These are phyloP conservation scores for Clonostachys solani DNA, from an alignment of 2,329 filamentous ascomycete species.

Conservation along the genomic window DNA sequence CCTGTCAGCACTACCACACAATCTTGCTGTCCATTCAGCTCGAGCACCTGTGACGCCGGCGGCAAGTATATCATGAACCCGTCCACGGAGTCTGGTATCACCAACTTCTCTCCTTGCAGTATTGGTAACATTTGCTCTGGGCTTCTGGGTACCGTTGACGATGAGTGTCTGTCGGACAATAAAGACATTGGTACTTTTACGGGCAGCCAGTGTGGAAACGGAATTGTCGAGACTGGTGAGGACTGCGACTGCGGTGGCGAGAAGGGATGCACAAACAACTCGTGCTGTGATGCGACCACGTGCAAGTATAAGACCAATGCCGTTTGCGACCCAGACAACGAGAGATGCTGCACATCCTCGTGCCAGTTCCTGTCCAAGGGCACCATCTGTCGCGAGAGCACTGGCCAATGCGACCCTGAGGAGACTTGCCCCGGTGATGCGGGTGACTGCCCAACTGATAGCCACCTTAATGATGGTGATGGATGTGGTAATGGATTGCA, in stretches of 20 bases:
- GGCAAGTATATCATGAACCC: slow-evolving; percentile 96
- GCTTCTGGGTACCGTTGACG: slow-evolving; percentile 72
- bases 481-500: slow-evolving; percentile 66
- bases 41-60: slow-evolving; percentile 65
- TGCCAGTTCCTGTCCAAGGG: slow-evolving; percentile 65
- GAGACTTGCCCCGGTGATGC: slow-evolving; percentile 75
- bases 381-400: slow-evolving; percentile 76
- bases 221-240: slow-evolving; percentile 91
- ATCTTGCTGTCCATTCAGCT: slow-evolving; percentile 75
- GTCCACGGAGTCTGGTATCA: slow-evolving; percentile 70
- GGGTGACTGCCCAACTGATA: slow-evolving; percentile 71
- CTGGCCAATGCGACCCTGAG: slow-evolving; percentile 77
- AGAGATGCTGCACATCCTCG: slow-evolving; percentile 68
- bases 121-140: slow-evolving; percentile 93
- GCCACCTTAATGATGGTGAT: slow-evolving; percentile 64
- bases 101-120: slow-evolving; percentile 79
- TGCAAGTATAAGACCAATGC: slow-evolving; percentile 77
- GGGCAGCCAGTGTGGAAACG: slow-evolving; percentile 87
- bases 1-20: slow-evolving; percentile 49
- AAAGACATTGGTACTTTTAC: slow-evolving; percentile 76
- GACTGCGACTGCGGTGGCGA: slow-evolving; percentile 92
- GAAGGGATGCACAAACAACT: slow-evolving; percentile 65
- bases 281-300: slow-evolving; percentile 79
- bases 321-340: slow-evolving; percentile 77
- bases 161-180: slow-evolving; percentile 79